Percentiles rank a stretch among this genome's conserved stretches.
Evolutionary conservation across 2,329 filamentous ascomycete species (phyloP).

Genomic region (Microsporum ferrugineum): DNA sequence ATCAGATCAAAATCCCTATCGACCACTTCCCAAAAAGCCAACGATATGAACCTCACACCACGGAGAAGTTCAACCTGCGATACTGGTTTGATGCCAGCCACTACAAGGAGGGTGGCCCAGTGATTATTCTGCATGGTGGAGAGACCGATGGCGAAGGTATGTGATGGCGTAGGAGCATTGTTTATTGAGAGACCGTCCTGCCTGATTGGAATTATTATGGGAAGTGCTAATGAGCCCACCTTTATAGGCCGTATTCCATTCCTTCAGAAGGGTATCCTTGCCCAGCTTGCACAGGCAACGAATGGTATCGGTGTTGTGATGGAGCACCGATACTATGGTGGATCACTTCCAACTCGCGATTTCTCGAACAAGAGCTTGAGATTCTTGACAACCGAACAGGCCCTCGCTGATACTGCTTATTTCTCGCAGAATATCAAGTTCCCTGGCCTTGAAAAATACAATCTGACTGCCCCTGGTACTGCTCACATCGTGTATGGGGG

Average conservation of each 20-base stretch:
- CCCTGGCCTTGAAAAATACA: conserved; percentile 53
- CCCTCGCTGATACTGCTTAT: conserved; percentile 68
- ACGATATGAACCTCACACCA: conserved; percentile 62
- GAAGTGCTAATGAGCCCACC: neutral
- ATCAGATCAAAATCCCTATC: conserved; percentile 48
- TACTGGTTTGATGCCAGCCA: conserved; percentile 75
- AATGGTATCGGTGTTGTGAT: conserved; percentile 67
- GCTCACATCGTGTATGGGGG: conserved; percentile 74
- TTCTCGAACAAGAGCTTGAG: conserved; percentile 59
- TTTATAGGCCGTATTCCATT: conserved; percentile 51
- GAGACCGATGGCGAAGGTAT: conserved; percentile 46
- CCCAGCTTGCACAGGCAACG: conserved; percentile 58
- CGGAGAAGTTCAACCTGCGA: conserved; percentile 56
- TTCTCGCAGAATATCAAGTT: conserved; percentile 66
- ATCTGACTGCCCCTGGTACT: conserved; percentile 53
- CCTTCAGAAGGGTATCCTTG: conserved; percentile 66
- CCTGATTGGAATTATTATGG: neutral
- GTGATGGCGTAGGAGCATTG: neutral
- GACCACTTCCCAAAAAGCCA: conserved; percentile 79
- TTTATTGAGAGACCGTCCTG: neutral
- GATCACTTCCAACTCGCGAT: conserved; percentile 57
- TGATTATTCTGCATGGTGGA: conserved; percentile 64
- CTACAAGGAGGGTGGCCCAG: conserved; percentile 66
- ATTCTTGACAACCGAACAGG: conserved; percentile 74
- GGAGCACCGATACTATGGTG: conserved; percentile 80